Conservation (phyloP, 2,329 filamentous ascomycete genomes). For the Thermomyces lanuginosus region DNA sequence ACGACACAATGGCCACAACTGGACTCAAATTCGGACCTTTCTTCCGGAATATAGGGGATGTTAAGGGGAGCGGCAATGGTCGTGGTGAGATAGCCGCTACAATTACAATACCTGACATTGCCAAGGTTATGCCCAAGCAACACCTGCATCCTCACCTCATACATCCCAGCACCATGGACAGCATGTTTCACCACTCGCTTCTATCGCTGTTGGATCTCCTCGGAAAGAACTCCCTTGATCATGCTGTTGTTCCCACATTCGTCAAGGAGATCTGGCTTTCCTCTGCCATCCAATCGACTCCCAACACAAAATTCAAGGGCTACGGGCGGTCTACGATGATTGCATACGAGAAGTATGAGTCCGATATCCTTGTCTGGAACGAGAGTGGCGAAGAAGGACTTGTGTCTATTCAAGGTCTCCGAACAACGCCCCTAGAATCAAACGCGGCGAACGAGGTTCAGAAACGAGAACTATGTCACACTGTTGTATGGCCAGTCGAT, state of each 20-base stretch:
- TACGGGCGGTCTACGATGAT: conserved; percentile 11
- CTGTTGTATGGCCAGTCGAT: conserved; percentile 12
- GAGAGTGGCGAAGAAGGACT: conserved; percentile 4
- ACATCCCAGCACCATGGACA: conserved; percentile 23
- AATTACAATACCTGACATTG: conserved; percentile 15
- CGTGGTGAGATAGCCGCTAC: conserved; percentile 10
- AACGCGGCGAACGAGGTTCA: conserved; percentile 6
- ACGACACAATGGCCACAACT: conserved; percentile 13
- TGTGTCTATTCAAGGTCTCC: conserved; percentile 13
- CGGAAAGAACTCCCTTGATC: conserved; percentile 9
- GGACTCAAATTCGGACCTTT: conserved; percentile 17
- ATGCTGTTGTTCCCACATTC: conserved; percentile 15
- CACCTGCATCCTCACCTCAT: conserved; percentile 19
- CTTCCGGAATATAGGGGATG: conserved; percentile 15
- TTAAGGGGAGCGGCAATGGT: conserved; percentile 9
- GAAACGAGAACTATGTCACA: conserved; percentile 11
- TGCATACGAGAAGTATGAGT: conserved; percentile 10
- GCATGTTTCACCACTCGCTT: conserved; percentile 17
- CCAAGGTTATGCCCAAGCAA: conserved; percentile 17
- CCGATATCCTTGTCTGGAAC: conserved; percentile 11
- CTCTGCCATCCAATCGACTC: conserved; percentile 9
- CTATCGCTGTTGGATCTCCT: conserved; percentile 12
- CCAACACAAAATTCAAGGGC: conserved; percentile 11
- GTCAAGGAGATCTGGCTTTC: conserved; percentile 20
- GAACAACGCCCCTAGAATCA: conserved; percentile 15